Evolutionary conservation across 1,284 basidiomycete genomes (phyloP).

Genomic region (Trichosporon inkin): DNA sequence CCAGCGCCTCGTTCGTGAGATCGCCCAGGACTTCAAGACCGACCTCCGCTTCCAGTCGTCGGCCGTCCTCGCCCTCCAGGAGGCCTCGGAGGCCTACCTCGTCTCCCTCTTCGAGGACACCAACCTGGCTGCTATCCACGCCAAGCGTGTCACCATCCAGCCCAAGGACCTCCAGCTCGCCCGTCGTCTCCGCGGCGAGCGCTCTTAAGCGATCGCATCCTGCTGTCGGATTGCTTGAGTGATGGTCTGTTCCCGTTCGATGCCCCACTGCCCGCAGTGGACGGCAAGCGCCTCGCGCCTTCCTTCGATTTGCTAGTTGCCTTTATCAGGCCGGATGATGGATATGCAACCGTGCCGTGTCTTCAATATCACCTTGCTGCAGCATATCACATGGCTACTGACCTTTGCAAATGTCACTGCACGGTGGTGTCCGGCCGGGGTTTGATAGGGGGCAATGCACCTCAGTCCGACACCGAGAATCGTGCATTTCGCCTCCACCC

Average conservation of each 20-base stretch:
- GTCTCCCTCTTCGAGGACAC: conserved; percentile 71
- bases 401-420: not conserved
- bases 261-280: not conserved
- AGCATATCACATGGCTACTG: not conserved
- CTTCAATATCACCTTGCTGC: not conserved
- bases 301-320: conserved; percentile 24
- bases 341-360: conserved; percentile 21
- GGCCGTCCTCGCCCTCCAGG: conserved; percentile 83
- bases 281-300: not conserved
- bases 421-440: not conserved
- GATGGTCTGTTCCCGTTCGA: not conserved
- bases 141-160: conserved; percentile 79
- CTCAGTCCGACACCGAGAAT: too few relatives aligned
- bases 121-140: conserved; percentile 87
- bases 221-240: not conserved
- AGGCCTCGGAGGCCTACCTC: conserved; percentile 87
- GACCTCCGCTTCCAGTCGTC: conserved; percentile 91
- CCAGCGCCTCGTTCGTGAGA: conserved; percentile 81
- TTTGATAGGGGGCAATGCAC: not conserved
- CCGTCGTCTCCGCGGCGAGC: conserved; percentile 71
- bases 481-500: not conserved
- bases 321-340: conserved; percentile 15
- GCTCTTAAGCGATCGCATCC: conserved; percentile 59
- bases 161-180: conserved; percentile 76
- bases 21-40: conserved; percentile 65